phyloP scores from a whole-genome alignment of 108 stramenopile species.

The Epipyxis sp. region DNA sequence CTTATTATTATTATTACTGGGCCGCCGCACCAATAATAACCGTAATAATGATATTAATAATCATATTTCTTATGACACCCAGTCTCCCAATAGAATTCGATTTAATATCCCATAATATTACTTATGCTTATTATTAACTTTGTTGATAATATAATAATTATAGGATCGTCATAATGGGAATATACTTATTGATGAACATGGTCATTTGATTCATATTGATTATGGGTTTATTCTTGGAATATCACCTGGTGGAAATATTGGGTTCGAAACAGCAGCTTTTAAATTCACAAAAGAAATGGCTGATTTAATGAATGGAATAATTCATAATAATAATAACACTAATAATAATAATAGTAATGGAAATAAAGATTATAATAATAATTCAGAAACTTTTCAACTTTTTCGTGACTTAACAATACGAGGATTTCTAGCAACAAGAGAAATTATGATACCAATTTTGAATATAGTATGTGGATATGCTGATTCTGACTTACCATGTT shows the following conservation, averaged over 20 bases:
- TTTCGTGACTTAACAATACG: not conserved
- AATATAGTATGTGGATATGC: not conserved
- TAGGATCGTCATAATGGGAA: constrained; percentile 59
- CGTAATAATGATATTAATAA: too few relatives aligned
- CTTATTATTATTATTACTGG: too few relatives aligned
- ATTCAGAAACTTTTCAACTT: not conserved
- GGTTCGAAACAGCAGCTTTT: constrained; percentile 32
- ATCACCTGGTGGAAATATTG: constrained; percentile 42
- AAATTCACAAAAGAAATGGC: constrained; percentile 26
- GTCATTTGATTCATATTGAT: constrained; percentile 54
- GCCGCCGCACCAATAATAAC: too few relatives aligned
- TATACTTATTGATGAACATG: constrained; percentile 50
- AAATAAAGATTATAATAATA: not conserved
- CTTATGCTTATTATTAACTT: too few relatives aligned
- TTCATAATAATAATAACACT: not conserved
- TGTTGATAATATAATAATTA: too few relatives aligned
- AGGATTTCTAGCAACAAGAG: not conserved
- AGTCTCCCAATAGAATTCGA: too few relatives aligned
- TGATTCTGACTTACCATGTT: constrained; percentile 31
- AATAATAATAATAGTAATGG: not conserved
- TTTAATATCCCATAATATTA: too few relatives aligned
- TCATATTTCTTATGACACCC: too few relatives aligned
- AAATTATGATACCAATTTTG: not conserved
- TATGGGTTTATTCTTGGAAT: constrained; percentile 54
- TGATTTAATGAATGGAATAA: constrained; percentile 19